Evolutionary conservation across 23 red algal genomes (phyloP), one percentile per base, ranked within the genome.

Genomic region (Cyanidium caldarium): DNA sequence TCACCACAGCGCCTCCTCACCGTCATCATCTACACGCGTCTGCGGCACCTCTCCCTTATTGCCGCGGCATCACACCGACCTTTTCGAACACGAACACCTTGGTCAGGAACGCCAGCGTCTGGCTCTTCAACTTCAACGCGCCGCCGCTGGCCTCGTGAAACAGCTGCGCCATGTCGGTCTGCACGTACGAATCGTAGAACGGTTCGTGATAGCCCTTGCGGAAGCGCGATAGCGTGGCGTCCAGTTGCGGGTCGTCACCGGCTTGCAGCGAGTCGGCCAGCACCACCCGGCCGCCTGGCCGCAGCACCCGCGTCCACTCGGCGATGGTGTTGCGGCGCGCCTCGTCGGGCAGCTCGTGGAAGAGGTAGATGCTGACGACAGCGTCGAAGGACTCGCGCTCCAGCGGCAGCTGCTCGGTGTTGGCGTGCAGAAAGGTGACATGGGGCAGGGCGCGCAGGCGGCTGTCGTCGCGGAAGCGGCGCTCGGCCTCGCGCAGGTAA

Each of bases 311-410:
- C 42, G 73, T 65, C 42, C 57, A 72, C 37, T 83, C 79, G 10
- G 3, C 40, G 0, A 77, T 46, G 0, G 69, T 73, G 38, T 35
- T 10, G 25, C 28, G 19, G 5, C 85, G 69, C 3, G 67, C 70
- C 3, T 80, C 0, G 0, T 65, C 68, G 1, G 85, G 85, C 3
- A 88, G 51, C 57, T 88, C 85, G 37, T 88, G 85, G 37, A 88
- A 82, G 41, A 88, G 67, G 68, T 82, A 88, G 3, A 88, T 73
- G 45, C 33, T 66, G 13, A 81, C 66, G 28, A 88, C 35, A 15
- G 78, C 58, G 57, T 88, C 85, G n/a, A 81, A 78, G 0, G 77
- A 46, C 2, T 19, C 65, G 7, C 66, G 35, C 15, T 35, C 68
- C 13, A 88, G 20, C 10, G 69, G 68, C 33, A 88, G 37, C 23